Conservation (phyloP, 2,329 filamentous ascomycete genomes). For the Niveomyces coronatus region DNA sequence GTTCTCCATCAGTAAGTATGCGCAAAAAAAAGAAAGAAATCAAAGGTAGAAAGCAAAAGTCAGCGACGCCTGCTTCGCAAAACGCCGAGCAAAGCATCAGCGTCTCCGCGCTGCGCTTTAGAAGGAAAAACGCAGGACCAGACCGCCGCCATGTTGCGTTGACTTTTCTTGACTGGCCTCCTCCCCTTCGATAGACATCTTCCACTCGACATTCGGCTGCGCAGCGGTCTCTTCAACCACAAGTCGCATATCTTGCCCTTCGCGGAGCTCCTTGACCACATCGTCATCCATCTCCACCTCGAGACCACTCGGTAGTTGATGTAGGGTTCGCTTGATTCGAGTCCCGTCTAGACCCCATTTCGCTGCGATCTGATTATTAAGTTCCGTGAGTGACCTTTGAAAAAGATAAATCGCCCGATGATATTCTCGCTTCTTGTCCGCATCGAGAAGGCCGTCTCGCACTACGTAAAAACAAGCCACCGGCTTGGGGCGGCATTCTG, state of each 20-base stretch:
- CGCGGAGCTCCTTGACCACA: conserved; percentile 68
- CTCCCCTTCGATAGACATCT: conserved; percentile 46
- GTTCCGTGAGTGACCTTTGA: conserved; percentile 63
- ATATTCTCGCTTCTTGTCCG: conserved; percentile 49
- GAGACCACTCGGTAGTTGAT: conserved; percentile 62
- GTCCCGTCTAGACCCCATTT: conserved; percentile 75
- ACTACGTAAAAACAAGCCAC: conserved; percentile 84
- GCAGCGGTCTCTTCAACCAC: conserved; percentile 46
- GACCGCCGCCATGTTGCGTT: conserved; percentile 10
- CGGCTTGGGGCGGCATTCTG: conserved; percentile 57
- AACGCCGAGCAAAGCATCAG: too few relatives aligned
- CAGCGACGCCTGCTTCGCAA: too few relatives aligned
- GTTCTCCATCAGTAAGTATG: conserved; percentile 1
- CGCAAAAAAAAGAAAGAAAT: conserved; percentile 5
- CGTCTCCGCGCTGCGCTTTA: conserved; percentile 2
- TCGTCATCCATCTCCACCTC: conserved; percentile 87
- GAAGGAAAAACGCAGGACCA: conserved; percentile 14
- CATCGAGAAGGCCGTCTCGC: conserved; percentile 39
- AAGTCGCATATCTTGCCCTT: conserved; percentile 85
- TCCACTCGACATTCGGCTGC: conserved; percentile 45
- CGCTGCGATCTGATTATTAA: conserved; percentile 59
- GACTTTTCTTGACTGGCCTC: conserved; percentile 24
- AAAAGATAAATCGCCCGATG: conserved; percentile 81
- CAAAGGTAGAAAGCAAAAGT: too few relatives aligned
- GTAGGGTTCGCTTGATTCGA: conserved; percentile 60